Base-by-base conservation (phyloP, 768 basidiomycete genomes). In the Mycena epipterygia region DNA sequence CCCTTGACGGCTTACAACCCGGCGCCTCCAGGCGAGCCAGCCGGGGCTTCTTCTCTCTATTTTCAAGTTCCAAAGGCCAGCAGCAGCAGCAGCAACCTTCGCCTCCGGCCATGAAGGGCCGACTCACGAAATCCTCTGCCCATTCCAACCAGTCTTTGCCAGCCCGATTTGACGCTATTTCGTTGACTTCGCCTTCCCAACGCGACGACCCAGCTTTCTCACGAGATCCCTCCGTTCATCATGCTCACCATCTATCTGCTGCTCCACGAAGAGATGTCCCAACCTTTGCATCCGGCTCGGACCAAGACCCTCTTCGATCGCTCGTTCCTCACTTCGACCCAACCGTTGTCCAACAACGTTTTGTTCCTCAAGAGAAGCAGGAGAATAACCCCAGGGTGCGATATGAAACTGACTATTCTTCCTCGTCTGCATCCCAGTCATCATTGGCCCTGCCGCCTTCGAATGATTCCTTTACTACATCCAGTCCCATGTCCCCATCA, bases 21-120 rank as follows among this genome's bases (percentile, higher is more conserved):
- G 58, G 48, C 29, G 35, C 33, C 52, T 69, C 67, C 27, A 55
- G 63, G 55, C 72, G 72, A 32, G 44, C 39, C 27, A 73, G 72
- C 39, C 67, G 65, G 14, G 51, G 62, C 42, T 70, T 73, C 61
- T 73, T 68, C 49, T 69, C 72, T 13, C 41, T 69, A 46, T 70
- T 73, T 56, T 70, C 58, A 13, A 25, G 23, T 27, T 60, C 72
- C 17, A 64, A 69, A 49, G 32, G 30, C 3, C 62, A 64, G 51
- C 52, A 27, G 42, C n/a, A n/a, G n/a, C 62, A 64, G 51, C 30
- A 70, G 27, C 37, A 58, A 44, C n/a, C 53, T 41, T 30, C 56
- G 16, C 37, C 66, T 29, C 70, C 57, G n/a, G 23, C 52, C 46
- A 66, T 58, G 33, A 21, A 35, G 8, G 12, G 17, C 9, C 62